Conservation (phyloP, 306 rosid species). For the Castanospermum australe region DNA sequence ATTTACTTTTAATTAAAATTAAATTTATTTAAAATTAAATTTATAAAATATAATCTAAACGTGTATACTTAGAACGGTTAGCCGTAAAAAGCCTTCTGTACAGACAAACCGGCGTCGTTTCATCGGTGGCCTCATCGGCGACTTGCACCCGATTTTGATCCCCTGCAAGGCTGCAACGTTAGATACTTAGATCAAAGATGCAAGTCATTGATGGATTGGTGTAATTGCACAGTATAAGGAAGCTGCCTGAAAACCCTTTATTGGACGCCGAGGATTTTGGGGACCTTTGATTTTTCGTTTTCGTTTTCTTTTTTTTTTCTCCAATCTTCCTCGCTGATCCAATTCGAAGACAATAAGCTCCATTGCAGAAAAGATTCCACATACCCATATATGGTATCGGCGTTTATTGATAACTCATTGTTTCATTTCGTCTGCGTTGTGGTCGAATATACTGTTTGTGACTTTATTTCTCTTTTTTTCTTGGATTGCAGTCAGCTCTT, state of each 20-base stretch:
- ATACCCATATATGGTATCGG: constrained; percentile 37
- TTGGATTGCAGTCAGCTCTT: constrained; percentile 64
- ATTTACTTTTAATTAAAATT: too few relatives aligned
- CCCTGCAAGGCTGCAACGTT: neutral
- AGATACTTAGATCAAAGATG: neutral
- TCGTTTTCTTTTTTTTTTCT: too few relatives aligned
- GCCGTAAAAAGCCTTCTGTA: neutral
- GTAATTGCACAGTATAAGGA: neutral
- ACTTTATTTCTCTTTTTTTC: neutral
- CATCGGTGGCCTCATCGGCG: neutral
- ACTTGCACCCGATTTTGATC: neutral
- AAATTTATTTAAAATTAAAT: too few relatives aligned
- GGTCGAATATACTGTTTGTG: neutral
- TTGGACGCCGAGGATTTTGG: too few relatives aligned
- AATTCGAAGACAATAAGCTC: neutral
- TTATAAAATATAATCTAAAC: too few relatives aligned
- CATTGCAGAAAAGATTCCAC: neutral
- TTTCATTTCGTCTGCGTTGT: neutral
- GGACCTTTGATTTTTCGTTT: too few relatives aligned
- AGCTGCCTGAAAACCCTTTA: neutral
- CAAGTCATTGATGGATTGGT: neutral
- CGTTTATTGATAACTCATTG: neutral
- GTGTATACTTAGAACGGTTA: too few relatives aligned
- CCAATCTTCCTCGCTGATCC: constrained; percentile 30
- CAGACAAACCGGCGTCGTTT: neutral